Base-by-base conservation (phyloP, 805 yeast genomes). In the Lipomyces sp. region DNA sequence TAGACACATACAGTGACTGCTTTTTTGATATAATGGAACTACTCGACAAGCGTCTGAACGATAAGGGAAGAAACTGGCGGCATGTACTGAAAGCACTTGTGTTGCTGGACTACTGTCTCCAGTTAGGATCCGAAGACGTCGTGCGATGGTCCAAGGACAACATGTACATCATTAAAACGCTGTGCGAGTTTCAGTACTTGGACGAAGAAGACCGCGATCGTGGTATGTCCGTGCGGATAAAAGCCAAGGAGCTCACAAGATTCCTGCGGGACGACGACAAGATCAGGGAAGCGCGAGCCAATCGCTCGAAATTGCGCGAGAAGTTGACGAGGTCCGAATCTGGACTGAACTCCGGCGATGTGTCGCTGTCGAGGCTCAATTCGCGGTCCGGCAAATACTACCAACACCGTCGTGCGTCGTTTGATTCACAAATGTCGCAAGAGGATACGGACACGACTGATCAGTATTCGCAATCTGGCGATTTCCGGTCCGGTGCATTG, bases 51-150 rank as follows among this genome's bases (percentile, higher is more conserved):
- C 78, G 98, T 57, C 72, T 91, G 59, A 91, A 91, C 65, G 98
- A 91, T 65, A 89, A 89, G 73, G 97, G 97, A 55, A 89, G 87
- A 67, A 86, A 90, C 70, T 91, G 97, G 97, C 78, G 95, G 59
- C 98, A 91, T 67, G 89, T 91, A 43, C 90, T 95, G 57, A 91
- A 91, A 68, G 82, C 95, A 1, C 74, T 91, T 57, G 84, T 95
- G 1, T 82, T 91, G 14, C 74, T 91, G 61, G 96, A 90, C 62
- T 91, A 82, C 68, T 73, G 89, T 49, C 88, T 90, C 16, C 79
- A 93, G 60, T 77, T 76, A 53, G 98, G 97, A 34, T 78, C 89
- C 19, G 95, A 89, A 59, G 83, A 84, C 62, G 91, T 91, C 62
- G 95, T 89, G 4, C 71, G 82, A 35, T 91, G 98, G 98, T 81